A percentile compares a stretch with the other conserved stretches of the same genome.
phyloP scores from a whole-genome alignment of 176 grass and related monocot genomes.

The Rhynchospora pubera region DNA sequence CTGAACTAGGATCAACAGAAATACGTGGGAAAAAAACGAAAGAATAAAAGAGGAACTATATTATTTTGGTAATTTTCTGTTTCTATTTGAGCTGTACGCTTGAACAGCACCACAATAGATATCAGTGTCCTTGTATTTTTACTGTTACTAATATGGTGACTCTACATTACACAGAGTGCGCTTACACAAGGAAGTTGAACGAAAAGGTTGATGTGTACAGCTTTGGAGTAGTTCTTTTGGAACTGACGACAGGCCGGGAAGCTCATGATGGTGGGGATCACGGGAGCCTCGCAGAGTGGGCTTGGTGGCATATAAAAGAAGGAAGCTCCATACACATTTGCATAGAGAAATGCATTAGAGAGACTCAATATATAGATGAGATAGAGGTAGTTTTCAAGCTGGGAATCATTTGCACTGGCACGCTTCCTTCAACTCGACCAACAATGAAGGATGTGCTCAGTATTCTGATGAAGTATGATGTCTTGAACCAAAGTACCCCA shows the following conservation, averaged over 20 bases:
- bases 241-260: slow-evolving; percentile 61
- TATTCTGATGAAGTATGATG: slow-evolving; percentile 47
- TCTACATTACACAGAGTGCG: slow-evolving; percentile 35
- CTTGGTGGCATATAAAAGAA: slow-evolving; percentile 33
- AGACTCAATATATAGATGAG: slow-evolving; percentile 29
- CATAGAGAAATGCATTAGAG: slow-evolving; percentile 36
- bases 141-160: not conserved
- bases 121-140: not conserved
- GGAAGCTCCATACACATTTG: slow-evolving; percentile 26
- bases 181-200: slow-evolving; percentile 50
- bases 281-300: slow-evolving; percentile 54
- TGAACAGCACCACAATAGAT: not conserved
- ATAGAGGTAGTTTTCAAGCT: slow-evolving; percentile 61
- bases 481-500: slow-evolving; percentile 6
- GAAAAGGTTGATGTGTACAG: slow-evolving; percentile 88
- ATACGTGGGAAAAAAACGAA: not conserved
- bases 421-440: slow-evolving; percentile 43
- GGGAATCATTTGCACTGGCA: slow-evolving; percentile 48
- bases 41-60: not conserved
- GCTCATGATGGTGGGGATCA: slow-evolving; percentile 54
- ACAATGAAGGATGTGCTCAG: slow-evolving; percentile 66
- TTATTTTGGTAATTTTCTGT: not conserved
- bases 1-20: not conserved
- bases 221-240: slow-evolving; percentile 83
- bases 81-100: not conserved